Base-by-base conservation (phyloP, 176 grass and related monocot species). In the Musa troglodytarum region DNA sequence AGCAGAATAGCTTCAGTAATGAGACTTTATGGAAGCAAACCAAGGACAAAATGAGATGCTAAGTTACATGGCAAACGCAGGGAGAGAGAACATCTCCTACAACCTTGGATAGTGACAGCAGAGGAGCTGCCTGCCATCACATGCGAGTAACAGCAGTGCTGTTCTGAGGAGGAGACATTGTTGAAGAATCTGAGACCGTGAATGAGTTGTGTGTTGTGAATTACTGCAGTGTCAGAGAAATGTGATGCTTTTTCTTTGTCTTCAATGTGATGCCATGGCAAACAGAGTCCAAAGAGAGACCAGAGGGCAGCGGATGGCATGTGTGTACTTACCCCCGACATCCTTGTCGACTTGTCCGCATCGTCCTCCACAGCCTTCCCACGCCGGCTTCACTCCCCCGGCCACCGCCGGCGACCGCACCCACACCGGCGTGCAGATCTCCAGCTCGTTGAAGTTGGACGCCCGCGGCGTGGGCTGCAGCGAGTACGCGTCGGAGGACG, bases 271-370 rank as follows among this genome's bases (percentile, higher is more conserved):
- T 29, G 14, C 25, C 28, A 61, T 61, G 17, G 57, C 57, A 7
- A 68, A 43, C 25, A 68, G 15, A 50, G 43, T 50, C 49, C 68
- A 50, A 50, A n/a, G 68, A 70, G 68, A 50, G 50, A 70, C 9
- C 68, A 21, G 68, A 70, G 49, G 21, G 20, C 17, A 20, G 17
- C 20, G 16, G 49, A 52, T 51, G 16, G 15, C 19, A 51, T 26
- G 52, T 50, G 57, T 58, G 76, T 84, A 75, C 52, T 84, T 79
- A 84, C 82, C 82, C 68, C 82, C 76, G 75, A 74, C 57, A 84
- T 84, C 59, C 61, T 79, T 84, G 69, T 62, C 76, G n/a, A 25
- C 82, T 79, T 75, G 76, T 75, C 74, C 76, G 24, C 74, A 25
- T 43, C 34, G 34, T 49, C 28, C 34, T 43, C 34, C 34, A 43